phyloP scores from a whole-genome alignment of 768 basidiomycete species.

The Tylopilus subfusipes region DNA sequence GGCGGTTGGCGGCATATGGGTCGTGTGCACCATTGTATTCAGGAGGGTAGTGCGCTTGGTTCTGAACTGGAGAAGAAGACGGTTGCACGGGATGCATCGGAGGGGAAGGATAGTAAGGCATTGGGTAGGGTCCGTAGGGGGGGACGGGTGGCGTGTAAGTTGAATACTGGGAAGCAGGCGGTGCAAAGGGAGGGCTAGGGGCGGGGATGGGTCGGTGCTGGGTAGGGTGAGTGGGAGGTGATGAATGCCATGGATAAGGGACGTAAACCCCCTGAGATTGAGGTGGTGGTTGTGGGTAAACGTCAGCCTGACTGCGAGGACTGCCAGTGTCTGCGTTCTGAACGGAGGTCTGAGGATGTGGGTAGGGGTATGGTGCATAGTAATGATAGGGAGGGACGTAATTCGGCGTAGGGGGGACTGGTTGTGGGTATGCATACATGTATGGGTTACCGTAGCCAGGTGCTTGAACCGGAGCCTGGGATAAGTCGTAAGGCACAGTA shows the following conservation, averaged over 20 bases:
- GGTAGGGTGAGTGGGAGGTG: conserved; percentile 37
- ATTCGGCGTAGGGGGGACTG: conserved; percentile 33
- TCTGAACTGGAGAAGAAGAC: conserved; percentile 25
- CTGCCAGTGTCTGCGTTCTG: conserved; percentile 37
- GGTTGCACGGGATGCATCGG: conserved; percentile 27
- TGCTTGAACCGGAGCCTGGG: conserved; percentile 30
- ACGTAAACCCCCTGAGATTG: conserved; percentile 31
- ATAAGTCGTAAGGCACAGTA: conserved; percentile 28
- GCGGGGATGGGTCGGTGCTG: conserved; percentile 35
- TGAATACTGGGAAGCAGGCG: conserved; percentile 32
- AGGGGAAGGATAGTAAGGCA: conserved; percentile 32
- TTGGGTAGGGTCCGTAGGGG: conserved; percentile 36
- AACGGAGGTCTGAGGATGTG: conserved; percentile 42
- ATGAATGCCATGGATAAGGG: conserved; percentile 35
- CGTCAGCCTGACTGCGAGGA: conserved; percentile 28
- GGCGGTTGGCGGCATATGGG: conserved; percentile 18
- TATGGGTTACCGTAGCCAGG: conserved; percentile 32
- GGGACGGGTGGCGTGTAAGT: conserved; percentile 31
- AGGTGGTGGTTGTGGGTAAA: conserved; percentile 33
- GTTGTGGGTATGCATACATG: conserved; percentile 43
- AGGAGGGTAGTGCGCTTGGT: conserved; percentile 25
- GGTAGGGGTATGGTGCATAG: conserved; percentile 49
- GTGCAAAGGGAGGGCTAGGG: conserved; percentile 29
- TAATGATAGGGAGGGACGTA: conserved; percentile 41
- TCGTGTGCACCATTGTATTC: conserved; percentile 31